These are phyloP conservation scores for Jatropha multifida DNA, from an alignment of 441 rosid genomes.

Conservation along the genomic window DNA sequence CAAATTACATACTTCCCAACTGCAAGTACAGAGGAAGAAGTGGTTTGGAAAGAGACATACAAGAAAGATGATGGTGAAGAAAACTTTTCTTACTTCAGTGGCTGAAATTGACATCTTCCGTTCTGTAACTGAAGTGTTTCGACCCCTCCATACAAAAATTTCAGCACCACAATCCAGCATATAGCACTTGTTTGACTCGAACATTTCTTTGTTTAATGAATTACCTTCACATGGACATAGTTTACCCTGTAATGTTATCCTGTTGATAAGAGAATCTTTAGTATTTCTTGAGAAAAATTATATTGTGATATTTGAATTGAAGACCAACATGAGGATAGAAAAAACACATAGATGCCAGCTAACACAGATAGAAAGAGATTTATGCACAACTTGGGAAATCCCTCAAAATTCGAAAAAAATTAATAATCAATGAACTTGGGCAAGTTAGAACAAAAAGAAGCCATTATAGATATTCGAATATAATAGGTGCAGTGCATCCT, in stretches of 20 bases:
- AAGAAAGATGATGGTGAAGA: constrained; percentile 12
- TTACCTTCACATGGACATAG: constrained; percentile 47
- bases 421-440: constrained; percentile 15
- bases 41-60: background rate
- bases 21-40: background rate
- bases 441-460: background rate
- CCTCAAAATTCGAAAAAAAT: background rate
- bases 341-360: constrained; percentile 15
- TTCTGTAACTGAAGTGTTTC: constrained; percentile 62
- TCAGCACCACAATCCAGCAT: constrained; percentile 74
- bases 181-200: constrained; percentile 71
- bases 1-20: background rate
- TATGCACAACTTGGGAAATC: background rate
- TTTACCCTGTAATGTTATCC: constrained; percentile 51
- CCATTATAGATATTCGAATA: background rate
- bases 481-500: background rate
- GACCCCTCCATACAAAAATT: constrained; percentile 92
- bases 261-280: constrained; percentile 29
- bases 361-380: background rate
- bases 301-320: constrained; percentile 3
- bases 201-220: constrained; percentile 58
- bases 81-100: constrained; percentile 56
- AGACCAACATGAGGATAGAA: background rate
- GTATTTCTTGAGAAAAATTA: constrained; percentile 13
- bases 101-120: constrained; percentile 72